Evolutionary conservation across 1,284 basidiomycete genomes (phyloP).

Genomic region (Leccinum fallax): DNA sequence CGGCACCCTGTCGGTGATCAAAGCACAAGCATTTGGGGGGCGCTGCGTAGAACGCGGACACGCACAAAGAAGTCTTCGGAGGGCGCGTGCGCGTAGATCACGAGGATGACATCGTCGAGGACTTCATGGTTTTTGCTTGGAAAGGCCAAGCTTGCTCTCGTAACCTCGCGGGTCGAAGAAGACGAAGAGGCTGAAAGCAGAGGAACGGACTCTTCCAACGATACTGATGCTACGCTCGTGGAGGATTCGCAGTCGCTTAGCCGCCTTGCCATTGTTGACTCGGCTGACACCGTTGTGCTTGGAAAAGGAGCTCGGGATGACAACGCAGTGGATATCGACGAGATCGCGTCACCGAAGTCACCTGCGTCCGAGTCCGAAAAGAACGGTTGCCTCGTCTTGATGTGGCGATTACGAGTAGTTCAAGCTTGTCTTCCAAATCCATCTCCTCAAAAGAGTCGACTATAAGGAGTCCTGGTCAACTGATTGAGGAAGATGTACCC

Average conservation of each 20-base stretch:
- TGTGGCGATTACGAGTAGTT: conserved; percentile 26
- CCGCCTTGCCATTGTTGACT: conserved; percentile 29
- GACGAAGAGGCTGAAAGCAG: conserved; percentile 75
- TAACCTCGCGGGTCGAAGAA: conserved; percentile 88
- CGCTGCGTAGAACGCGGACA: conserved; percentile 72
- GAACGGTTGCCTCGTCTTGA: conserved; percentile 45
- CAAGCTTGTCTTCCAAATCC: conserved; percentile 33
- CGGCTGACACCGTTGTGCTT: conserved; percentile 56
- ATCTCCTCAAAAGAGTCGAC: conserved; percentile 49
- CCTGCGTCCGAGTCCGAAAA: conserved; percentile 41
- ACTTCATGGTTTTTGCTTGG: conserved; percentile 71
- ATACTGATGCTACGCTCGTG: conserved; percentile 82
- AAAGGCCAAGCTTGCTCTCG: conserved; percentile 87
- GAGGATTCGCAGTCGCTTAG: conserved; percentile 59
- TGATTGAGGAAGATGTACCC: conserved; percentile 24
- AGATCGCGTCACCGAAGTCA: conserved; percentile 38
- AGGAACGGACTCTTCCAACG: conserved; percentile 78
- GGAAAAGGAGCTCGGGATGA: conserved; percentile 70
- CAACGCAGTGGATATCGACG: conserved; percentile 53
- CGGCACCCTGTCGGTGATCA: conserved; percentile 82
- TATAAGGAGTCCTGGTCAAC: conserved; percentile 28
- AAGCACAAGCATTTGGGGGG: conserved; percentile 81
- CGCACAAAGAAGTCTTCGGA: conserved; percentile 72
- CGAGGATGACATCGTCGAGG: conserved; percentile 65
- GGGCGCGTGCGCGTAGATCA: conserved; percentile 68